Base-by-base conservation (phyloP, 495 filamentous ascomycete species). In the Mytilinidion resinicola region DNA sequence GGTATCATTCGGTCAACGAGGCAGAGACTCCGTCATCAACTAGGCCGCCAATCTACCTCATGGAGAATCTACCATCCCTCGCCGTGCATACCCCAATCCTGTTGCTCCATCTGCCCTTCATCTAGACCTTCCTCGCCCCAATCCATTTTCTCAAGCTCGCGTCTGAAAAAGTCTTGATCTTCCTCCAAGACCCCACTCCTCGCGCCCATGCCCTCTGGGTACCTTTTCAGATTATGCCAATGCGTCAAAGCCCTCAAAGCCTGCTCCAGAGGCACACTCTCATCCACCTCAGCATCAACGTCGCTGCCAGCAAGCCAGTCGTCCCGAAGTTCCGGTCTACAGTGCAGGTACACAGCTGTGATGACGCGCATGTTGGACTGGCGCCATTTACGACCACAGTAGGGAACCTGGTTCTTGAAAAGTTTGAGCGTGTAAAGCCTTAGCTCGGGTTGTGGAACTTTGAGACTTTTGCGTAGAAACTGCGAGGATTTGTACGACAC, bases 321-420 rank as follows among this genome's bases (percentile, higher is more conserved):
- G 62, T 98, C 93, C 2, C 95, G 80, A 19, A 98, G 80, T 69
- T 96, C 91, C 0, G 92, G 92, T 2, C 88, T 80, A 69, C 91
- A 95, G 73, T 96, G 89, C 34, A 98, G 76, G 65, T 96, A 98
- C 2, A 97, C 88, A 17, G 90, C 91, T 0, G 93, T 98, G 69
- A 98, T 98, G 62, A 97, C 91, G 51, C 91, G 86, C 93, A 98
- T 98, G 70, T 98, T 96, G 54, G 84, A 83, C 76, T 98, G 93
- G 15, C 93, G 84, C 93, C 93, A 98, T 74, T 98, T 98, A 12
- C 93, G 85, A 17, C 93, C 92, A 71, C 93, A 97, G 75, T 95
- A 98, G 12, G 93, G 93, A 1, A 97, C 93, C 68, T 97, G 95
- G 56, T 88, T 90, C 72, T 98, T 98, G 83, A 96, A 96, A 0